A percentile compares a stretch with the other conserved stretches of the same genome.
These are phyloP conservation scores for Phytopythium montanum DNA, from an alignment of 352 stramenopile genomes.

Conservation along the genomic window DNA sequence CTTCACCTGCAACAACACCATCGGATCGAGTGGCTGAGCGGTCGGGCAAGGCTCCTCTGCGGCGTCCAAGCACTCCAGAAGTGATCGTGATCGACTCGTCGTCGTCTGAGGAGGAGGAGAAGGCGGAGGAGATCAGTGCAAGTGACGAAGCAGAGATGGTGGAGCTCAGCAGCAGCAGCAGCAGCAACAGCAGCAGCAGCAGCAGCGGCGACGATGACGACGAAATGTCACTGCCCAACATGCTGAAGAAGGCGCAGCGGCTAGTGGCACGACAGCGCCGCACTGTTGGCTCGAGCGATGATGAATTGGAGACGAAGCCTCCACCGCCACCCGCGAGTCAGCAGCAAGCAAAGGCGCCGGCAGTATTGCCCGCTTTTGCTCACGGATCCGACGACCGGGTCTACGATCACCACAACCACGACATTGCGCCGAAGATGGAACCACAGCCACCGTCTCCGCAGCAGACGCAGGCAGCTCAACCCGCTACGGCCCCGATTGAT, in stretches of 20 bases:
- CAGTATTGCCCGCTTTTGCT: not conserved
- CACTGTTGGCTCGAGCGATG: not conserved
- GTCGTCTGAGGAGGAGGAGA: not conserved
- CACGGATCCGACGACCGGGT: too few relatives aligned
- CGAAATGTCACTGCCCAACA: not conserved
- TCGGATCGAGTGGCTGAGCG: not conserved
- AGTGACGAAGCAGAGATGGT: not conserved
- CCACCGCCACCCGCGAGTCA: not conserved
- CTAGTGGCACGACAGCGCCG: not conserved
- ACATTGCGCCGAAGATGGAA: not conserved
- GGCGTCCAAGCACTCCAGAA: slow-evolving; percentile 13
- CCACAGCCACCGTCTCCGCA: not conserved
- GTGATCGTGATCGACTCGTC: slow-evolving; percentile 22
- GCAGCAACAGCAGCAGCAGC: slow-evolving; percentile 11
- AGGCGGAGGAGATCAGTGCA: not conserved
- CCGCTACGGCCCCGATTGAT: too few relatives aligned
- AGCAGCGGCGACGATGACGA: slow-evolving; percentile 7
- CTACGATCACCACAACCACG: not conserved
- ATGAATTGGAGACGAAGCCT: not conserved
- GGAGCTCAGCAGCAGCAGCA: not conserved
- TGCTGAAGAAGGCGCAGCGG: slow-evolving; percentile 8
- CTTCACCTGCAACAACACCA: not conserved
- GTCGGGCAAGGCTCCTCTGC: slow-evolving; percentile 1
- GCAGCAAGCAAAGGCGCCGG: not conserved
- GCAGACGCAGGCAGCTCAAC: too few relatives aligned